These are phyloP conservation scores for Moesziomyces antarcticus DNA, from an alignment of 1,284 basidiomycete genomes.

Conservation along the genomic window DNA sequence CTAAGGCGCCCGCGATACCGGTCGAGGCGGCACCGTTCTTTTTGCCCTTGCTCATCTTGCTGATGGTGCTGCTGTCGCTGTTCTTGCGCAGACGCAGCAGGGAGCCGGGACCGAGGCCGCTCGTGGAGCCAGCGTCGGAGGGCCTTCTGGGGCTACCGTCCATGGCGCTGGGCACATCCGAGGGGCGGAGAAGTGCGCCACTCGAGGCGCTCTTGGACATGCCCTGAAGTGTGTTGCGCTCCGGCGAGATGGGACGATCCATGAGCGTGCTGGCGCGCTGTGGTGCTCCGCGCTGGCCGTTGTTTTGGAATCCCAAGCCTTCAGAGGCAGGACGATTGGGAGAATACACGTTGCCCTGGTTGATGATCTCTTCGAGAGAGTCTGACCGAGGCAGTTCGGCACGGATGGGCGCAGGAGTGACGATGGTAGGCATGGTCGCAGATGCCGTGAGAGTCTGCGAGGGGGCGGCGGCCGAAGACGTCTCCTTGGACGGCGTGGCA, in stretches of 20 bases:
- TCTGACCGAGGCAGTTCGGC: slow-evolving; percentile 40
- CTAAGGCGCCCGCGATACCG: slow-evolving; percentile 61
- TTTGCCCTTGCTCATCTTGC: slow-evolving; percentile 25
- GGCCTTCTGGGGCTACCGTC: slow-evolving; percentile 39
- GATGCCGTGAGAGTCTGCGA: slow-evolving; percentile 30
- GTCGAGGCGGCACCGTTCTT: slow-evolving; percentile 21
- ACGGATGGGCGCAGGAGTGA: slow-evolving; percentile 45
- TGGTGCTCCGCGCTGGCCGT: slow-evolving; percentile 3
- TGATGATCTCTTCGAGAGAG: slow-evolving; percentile 48
- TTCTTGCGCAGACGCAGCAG: slow-evolving; percentile 49
- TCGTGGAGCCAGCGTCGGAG: slow-evolving; percentile 30
- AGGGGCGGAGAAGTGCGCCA: slow-evolving; percentile 31
- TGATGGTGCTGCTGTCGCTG: slow-evolving; percentile 40
- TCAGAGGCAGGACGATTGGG: slow-evolving; percentile 11
- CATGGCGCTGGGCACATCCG: slow-evolving; percentile 7
- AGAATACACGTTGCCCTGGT: slow-evolving; percentile 26
- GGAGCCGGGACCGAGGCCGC: slow-evolving; percentile 16
- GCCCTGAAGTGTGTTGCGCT: slow-evolving; percentile 3
- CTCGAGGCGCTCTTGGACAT: slow-evolving; percentile 46
- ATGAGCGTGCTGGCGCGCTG: slow-evolving; percentile 34
- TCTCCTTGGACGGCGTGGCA: neutral
- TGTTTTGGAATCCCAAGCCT: slow-evolving; percentile 1
- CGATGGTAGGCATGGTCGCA: slow-evolving; percentile 38
- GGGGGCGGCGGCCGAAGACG: slow-evolving; percentile 1
- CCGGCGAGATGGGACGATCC: slow-evolving; percentile 15